Percentiles rank a stretch among this genome's conserved stretches.
phyloP scores from a whole-genome alignment of 2,329 filamentous ascomycete species.

The Pseudogymnoascus sp. region DNA sequence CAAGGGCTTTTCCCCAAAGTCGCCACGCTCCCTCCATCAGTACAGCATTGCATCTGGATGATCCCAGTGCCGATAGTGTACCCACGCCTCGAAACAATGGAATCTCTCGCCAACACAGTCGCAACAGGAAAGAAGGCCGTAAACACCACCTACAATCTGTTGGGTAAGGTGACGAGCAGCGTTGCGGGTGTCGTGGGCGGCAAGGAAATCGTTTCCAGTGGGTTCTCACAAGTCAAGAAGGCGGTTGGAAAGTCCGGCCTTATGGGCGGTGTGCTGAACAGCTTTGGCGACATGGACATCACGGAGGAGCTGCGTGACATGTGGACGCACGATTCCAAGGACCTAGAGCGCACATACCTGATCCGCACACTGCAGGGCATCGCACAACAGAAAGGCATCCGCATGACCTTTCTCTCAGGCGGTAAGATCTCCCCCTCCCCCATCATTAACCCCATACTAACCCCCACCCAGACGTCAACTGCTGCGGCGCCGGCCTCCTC shows the following conservation, averaged over 20 bases:
- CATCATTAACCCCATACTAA: not conserved
- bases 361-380: conserved; percentile 95
- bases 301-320: conserved; percentile 90
- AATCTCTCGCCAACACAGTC: conserved; percentile 83
- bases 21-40: conserved; percentile 77
- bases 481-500: conserved; percentile 82
- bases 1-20: conserved; percentile 96
- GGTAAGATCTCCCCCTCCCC: conserved; percentile 39
- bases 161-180: conserved; percentile 90
- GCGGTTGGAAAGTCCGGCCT: conserved; percentile 90
- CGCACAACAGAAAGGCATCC: conserved; percentile 84
- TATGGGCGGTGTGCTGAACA: conserved; percentile 92
- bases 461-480: conserved; percentile 60
- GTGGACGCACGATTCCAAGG: conserved; percentile 98
- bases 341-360: conserved; percentile 91
- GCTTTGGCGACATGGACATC: conserved; percentile 92
- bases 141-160: conserved; percentile 90
- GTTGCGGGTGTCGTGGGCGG: conserved; percentile 93
- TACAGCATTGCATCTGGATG: conserved; percentile 97
- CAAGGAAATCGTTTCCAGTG: conserved; percentile 84
- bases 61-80: conserved; percentile 85
- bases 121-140: conserved; percentile 94
- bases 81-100: conserved; percentile 81
- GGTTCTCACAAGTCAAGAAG: conserved; percentile 92
- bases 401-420: conserved; percentile 95